Base-by-base conservation (phyloP, 1,284 basidiomycete genomes). In the Mycena sp. region DNA sequence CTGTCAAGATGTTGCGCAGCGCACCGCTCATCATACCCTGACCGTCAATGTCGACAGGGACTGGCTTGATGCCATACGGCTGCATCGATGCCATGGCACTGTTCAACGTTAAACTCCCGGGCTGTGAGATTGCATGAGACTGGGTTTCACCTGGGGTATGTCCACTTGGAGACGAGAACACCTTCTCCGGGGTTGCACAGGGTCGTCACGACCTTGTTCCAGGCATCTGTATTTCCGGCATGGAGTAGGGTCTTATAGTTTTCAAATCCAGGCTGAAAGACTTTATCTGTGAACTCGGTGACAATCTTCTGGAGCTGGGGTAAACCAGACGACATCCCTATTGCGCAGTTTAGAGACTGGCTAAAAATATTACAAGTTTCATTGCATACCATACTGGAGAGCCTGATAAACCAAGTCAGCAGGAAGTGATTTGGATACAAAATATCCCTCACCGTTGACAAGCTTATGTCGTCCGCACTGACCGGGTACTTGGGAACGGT, bases 151-250 rank as follows among this genome's bases (percentile, higher is more conserved):
- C 65, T 87, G 2, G 90, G 87, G 71, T 91, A 93, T 0, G 88
- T 86, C 88, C 88, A 91, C 69, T 89, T 88, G 54, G 90, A 89
- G 17, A 87, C 85, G 2, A 95, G 74, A 48, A 94, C 80, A 9
- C 84, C 83, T 68, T 95, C 92, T 9, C 92, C 93, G 1, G 83
- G 83, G 70, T 95, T 91, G 72, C 87, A 87, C 14, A 95, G 77
- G 6, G 86, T 86, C 44, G 75, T 74, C 4, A 85, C 76, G 14
- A 79, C 77, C 67, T 87, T 86, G 52, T 74, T 69, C 87, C 87
- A 93, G 37, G 86, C 93, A 72, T 94, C 93, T 0, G 93, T 95
- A 64, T 92, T 92, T 17, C 93, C 93, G 12, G 84, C 84, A 67
- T 91, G 86, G 10, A 91, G 72, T 19, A 93, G 72, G 2, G 84